Evolutionary conservation across 2,329 filamentous ascomycete species (phyloP).

Genomic region (Emergomyces pasteurianus): DNA sequence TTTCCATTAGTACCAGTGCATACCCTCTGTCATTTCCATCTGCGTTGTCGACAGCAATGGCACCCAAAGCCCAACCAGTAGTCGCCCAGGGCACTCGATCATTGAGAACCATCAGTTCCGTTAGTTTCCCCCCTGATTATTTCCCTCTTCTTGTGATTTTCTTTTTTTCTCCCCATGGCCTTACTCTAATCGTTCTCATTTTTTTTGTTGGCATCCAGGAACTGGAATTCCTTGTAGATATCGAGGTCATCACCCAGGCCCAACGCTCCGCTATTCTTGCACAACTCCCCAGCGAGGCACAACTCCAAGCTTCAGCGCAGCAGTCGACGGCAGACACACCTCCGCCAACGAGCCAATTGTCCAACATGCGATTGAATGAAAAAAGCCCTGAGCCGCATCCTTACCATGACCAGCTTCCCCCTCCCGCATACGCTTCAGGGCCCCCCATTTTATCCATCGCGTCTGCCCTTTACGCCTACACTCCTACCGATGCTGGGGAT

Average conservation of each 20-base stretch:
- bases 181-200: neutral
- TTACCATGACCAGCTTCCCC: slow-evolving; percentile 28
- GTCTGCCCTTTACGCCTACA: slow-evolving; percentile 73
- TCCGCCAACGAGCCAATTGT: slow-evolving; percentile 8
- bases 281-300: slow-evolving; percentile 51
- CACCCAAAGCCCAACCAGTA: slow-evolving; percentile 23
- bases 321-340: slow-evolving; percentile 9
- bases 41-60: slow-evolving; percentile 16
- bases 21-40: neutral
- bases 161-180: neutral
- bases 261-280: slow-evolving; percentile 63
- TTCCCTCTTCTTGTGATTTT: slow-evolving; percentile 7
- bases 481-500: slow-evolving; percentile 67
- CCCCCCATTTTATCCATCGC: slow-evolving; percentile 56
- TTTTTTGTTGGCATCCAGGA: slow-evolving; percentile 56
- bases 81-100: slow-evolving; percentile 66
- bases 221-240: slow-evolving; percentile 78
- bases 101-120: slow-evolving; percentile 75
- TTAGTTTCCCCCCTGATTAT: slow-evolving; percentile 37
- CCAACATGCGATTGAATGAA: slow-evolving; percentile 13
- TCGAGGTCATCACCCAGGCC: slow-evolving; percentile 61
- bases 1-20: neutral
- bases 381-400: slow-evolving; percentile 21
- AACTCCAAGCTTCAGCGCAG: slow-evolving; percentile 22
- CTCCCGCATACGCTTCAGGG: slow-evolving; percentile 41